phyloP scores from a whole-genome alignment of 2,329 filamentous ascomycete species.

The Hymenoscyphus fraxineus region DNA sequence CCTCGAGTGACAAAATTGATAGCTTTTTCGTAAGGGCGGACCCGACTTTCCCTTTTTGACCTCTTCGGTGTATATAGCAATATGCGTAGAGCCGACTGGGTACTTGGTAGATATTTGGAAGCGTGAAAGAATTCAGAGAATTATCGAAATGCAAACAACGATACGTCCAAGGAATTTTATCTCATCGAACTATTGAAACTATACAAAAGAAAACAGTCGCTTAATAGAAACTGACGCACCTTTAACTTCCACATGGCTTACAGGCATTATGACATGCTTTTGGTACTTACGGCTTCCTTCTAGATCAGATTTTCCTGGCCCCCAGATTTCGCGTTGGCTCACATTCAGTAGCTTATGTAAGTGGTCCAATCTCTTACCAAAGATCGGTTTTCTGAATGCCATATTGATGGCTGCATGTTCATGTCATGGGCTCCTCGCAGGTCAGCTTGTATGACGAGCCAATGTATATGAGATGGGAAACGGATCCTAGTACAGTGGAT shows the following conservation, averaged over 20 bases:
- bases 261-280: background rate
- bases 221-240: background rate
- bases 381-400: background rate
- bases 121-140: background rate
- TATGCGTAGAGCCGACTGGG: background rate
- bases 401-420: background rate
- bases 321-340: background rate
- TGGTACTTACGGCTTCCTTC: background rate
- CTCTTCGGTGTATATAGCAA: background rate
- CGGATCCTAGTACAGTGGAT: background rate
- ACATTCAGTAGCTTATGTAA: background rate
- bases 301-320: background rate
- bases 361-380: background rate
- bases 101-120: background rate
- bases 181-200: background rate
- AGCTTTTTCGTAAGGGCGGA: slow-evolving; percentile 8
- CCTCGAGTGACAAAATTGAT: slow-evolving; percentile 10
- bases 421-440: background rate
- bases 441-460: background rate
- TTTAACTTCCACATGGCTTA: background rate
- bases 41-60: slow-evolving; percentile 1
- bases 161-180: background rate
- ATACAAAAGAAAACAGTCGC: background rate
- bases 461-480: background rate
- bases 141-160: background rate